A percentile compares a stretch with the other conserved stretches of the same genome.
Evolutionary conservation across 352 stramenopile genomes (phyloP).

Genomic region (Globisporangium splendens): DNA sequence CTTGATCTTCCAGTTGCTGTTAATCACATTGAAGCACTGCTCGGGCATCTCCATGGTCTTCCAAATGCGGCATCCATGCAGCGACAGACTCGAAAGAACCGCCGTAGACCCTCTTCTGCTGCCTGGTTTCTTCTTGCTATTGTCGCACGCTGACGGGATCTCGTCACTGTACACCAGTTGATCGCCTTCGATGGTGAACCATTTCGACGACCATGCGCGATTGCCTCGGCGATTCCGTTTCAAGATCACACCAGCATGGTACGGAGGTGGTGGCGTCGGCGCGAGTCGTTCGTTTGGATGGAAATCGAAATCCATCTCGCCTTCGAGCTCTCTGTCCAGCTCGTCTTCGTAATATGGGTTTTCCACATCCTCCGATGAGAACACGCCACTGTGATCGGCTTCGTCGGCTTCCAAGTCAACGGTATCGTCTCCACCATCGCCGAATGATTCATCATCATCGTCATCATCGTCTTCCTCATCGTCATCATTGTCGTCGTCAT

Average conservation of each 20-base stretch:
- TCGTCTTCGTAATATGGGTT: constrained; percentile 19
- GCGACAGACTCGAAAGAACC: constrained; percentile 48
- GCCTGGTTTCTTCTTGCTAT: constrained; percentile 8
- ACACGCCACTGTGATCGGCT: constrained; percentile 23
- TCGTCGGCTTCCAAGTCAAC: constrained; percentile 42
- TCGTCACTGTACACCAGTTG: constrained; percentile 73
- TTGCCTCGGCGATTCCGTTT: constrained; percentile 74
- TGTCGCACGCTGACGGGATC: constrained; percentile 17
- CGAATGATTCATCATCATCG: constrained; percentile 28
- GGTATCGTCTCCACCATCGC: constrained; percentile 31
- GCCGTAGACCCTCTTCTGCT: constrained; percentile 13
- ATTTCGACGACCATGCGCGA: constrained; percentile 67
- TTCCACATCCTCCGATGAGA: constrained; percentile 23
- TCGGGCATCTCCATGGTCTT: constrained; percentile 87
- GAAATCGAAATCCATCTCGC: constrained; percentile 22
- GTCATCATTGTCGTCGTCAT: constrained; percentile 39
- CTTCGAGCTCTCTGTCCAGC: constrained; percentile 21
- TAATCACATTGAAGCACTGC: constrained; percentile 72
- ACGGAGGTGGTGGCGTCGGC: constrained; percentile 37
- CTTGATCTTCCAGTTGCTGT: constrained; percentile 80
- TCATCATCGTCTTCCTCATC: constrained; percentile 50
- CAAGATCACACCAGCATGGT: constrained; percentile 54
- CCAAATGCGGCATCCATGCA: constrained; percentile 78
- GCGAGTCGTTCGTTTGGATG: constrained; percentile 15
- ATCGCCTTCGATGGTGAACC: constrained; percentile 65